Base-by-base conservation (phyloP, 2,329 filamentous ascomycete genomes). In the Ceratocystis lukuohia region DNA sequence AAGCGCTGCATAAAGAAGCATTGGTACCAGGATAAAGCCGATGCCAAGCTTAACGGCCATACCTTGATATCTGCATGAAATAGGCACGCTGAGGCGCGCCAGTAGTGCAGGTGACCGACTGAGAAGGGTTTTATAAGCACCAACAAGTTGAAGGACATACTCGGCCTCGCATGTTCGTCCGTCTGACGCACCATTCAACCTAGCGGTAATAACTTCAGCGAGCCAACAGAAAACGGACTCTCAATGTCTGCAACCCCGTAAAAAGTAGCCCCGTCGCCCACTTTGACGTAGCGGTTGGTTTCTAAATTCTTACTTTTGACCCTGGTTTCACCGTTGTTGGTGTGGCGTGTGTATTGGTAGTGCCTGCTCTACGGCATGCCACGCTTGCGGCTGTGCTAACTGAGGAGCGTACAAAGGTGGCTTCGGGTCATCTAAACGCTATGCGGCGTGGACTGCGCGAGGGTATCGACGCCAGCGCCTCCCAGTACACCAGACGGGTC, bases 371-470 rank as follows among this genome's bases (percentile, higher is more conserved):
- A 72, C 22, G 65, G 62, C 20, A 71, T 66, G 37, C 69, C 70
- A n/a, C 79, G 76, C 37, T 73, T 72, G 4, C 62, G 22, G 22
- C 22, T 22, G 2, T 22, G 22, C 22, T 74, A 73, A 3, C 71
- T 71, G 62, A 83, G 74, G 45, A 76, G 74, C 33, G 69, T 70
- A 53, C 72, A 73, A 48, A 82, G 70, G 46, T 65, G 62, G 67
- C 70, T 65, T 25, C 67, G 64, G 8, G 69, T 68, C 28, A 71
- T 70, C 33, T 73, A 71, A 56, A 74, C 74, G 56, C 73, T 74
- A 25, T 73, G 72, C 17, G 79, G 69, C 15, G 61, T 64, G 2
- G 69, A 20, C 33, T 71, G 71, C 15, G 79, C 68, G 5, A 79
- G 59, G 5, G 46, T 63, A 33, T 65, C 56, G 2, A 46, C 44